Evolutionary conservation across 352 stramenopile species (phyloP).

Genomic region (Globisporangium irregulare): DNA sequence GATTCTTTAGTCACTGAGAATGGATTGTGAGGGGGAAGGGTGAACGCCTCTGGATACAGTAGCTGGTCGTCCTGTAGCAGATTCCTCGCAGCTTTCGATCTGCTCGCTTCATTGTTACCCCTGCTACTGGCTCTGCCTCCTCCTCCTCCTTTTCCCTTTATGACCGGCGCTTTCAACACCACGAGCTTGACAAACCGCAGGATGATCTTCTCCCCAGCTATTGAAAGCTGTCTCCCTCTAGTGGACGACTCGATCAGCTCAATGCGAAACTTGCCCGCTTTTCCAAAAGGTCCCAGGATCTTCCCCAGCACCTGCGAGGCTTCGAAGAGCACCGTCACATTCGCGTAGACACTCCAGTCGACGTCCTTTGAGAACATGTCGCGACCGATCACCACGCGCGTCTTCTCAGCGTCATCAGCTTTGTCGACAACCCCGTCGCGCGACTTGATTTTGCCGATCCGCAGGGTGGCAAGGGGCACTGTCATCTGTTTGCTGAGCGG

Average conservation of each 20-base stretch:
- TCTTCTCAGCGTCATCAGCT: conserved; percentile 3
- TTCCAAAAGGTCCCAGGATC: conserved; percentile 77
- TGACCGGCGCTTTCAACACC: conserved; percentile 35
- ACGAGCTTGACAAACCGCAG: conserved; percentile 61
- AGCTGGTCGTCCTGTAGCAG: conserved; percentile 42
- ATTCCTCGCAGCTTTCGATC: conserved; percentile 9
- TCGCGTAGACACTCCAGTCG: conserved; percentile 62
- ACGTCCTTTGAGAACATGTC: conserved; percentile 82
- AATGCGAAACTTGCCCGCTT: conserved; percentile 75
- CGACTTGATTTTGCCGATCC: conserved; percentile 64
- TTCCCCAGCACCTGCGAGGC: conserved; percentile 31
- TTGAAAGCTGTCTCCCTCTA: conserved; percentile 11
- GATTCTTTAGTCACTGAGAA: not conserved
- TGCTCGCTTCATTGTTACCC: not conserved
- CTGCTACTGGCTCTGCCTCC: not conserved
- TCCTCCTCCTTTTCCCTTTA: conserved; percentile 18
- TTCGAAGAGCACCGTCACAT: conserved; percentile 46
- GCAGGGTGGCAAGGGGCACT: conserved; percentile 30
- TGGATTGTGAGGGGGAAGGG: not conserved
- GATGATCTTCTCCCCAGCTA: conserved; percentile 40
- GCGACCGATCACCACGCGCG: conserved; percentile 46
- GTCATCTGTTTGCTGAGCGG: conserved; percentile 3
- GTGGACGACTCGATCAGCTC: conserved; percentile 19
- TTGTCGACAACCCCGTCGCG: conserved; percentile 65
- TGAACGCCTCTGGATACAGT: conserved; percentile 52